Evolutionary conservation across 768 basidiomycete genomes (phyloP).

Genomic region (Amanita pallidorosea): DNA sequence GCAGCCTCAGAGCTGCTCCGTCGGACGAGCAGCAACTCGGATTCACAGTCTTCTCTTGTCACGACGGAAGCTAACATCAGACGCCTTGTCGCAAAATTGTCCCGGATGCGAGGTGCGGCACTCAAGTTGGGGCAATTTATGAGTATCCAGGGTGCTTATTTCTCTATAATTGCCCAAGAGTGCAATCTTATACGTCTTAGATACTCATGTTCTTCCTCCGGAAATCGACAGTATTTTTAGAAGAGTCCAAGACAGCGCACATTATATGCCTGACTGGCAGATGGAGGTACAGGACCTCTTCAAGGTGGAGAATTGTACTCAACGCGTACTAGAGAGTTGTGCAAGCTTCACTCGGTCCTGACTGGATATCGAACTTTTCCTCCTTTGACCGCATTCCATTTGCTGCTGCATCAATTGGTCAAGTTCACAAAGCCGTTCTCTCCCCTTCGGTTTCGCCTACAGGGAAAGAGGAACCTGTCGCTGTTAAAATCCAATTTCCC

Average conservation of each 20-base stretch:
- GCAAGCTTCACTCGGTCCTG: slow-evolving; percentile 54
- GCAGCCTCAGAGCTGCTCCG: slow-evolving; percentile 82
- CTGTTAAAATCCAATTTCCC: slow-evolving; percentile 92
- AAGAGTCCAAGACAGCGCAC: slow-evolving; percentile 87
- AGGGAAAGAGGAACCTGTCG: slow-evolving; percentile 45
- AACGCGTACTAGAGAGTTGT: slow-evolving; percentile 50
- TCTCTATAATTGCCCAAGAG: neutral
- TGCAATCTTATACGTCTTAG: slow-evolving; percentile 27
- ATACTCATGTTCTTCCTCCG: slow-evolving; percentile 79
- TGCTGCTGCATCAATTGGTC: slow-evolving; percentile 94
- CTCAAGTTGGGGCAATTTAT: slow-evolving; percentile 95
- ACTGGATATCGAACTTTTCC: slow-evolving; percentile 63
- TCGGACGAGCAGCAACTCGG: slow-evolving; percentile 35
- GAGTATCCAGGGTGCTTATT: slow-evolving; percentile 73
- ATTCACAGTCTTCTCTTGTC: slow-evolving; percentile 44
- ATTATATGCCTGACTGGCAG: slow-evolving; percentile 99
- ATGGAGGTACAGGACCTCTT: slow-evolving; percentile 57
- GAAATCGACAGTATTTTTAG: slow-evolving; percentile 85
- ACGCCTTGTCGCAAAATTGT: slow-evolving; percentile 84
- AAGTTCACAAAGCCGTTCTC: slow-evolving; percentile 77
- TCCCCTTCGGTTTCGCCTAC: slow-evolving; percentile 41
- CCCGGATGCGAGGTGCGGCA: slow-evolving; percentile 93
- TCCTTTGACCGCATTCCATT: slow-evolving; percentile 82
- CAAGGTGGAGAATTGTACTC: neutral
- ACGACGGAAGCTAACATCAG: slow-evolving; percentile 89